phyloP scores from a whole-genome alignment of 2,329 filamentous ascomycete species.

The Gnomoniopsis smithogilvyi region DNA sequence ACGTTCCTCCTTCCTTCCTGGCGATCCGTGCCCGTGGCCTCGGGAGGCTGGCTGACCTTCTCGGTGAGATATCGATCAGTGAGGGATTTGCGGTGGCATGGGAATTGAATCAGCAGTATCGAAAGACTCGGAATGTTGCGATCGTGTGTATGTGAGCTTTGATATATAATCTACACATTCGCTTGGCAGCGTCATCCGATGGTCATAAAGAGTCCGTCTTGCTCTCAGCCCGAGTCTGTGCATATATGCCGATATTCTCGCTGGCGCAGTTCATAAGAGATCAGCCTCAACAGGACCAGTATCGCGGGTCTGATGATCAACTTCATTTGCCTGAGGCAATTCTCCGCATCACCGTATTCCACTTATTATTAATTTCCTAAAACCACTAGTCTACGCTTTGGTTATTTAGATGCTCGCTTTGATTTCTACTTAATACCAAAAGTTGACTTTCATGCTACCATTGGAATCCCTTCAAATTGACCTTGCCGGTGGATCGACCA shows the following conservation, averaged over 20 bases:
- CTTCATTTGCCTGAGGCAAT: neutral
- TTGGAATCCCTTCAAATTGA: neutral
- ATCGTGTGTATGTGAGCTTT: neutral
- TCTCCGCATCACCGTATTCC: neutral
- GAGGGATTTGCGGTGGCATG: neutral
- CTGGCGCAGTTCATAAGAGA: neutral
- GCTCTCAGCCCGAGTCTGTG: neutral
- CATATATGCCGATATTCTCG: neutral
- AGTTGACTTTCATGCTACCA: neutral
- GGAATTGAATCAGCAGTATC: neutral
- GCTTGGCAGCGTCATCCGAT: neutral
- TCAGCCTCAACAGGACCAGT: neutral
- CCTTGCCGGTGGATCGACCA: neutral
- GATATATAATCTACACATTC: neutral
- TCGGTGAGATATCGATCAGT: neutral
- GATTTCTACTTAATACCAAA: no score
- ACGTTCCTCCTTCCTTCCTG: neutral
- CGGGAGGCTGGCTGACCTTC: neutral
- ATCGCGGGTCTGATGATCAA: neutral
- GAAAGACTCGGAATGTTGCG: neutral
- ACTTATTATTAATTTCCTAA: neutral
- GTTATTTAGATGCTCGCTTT: neutral
- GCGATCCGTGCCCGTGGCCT: neutral
- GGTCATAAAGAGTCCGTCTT: neutral
- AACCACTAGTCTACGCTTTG: neutral